A percentile compares a stretch with the other conserved stretches of the same genome.
These are phyloP conservation scores for Umbilicus rupestris DNA, from an alignment of 164 flowering plant genomes.

Conservation along the genomic window DNA sequence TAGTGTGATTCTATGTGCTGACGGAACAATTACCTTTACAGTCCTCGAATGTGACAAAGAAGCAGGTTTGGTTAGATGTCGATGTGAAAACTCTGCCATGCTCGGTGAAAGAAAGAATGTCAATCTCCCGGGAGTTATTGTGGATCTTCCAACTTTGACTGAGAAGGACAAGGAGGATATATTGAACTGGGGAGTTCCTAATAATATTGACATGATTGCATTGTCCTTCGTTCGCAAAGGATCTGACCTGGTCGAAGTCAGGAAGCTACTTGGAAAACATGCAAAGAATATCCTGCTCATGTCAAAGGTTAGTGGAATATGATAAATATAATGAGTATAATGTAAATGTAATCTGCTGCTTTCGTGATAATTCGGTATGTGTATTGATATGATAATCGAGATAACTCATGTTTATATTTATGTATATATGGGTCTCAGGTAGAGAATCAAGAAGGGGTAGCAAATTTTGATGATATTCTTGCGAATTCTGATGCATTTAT, in stretches of 20 bases:
- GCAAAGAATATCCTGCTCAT: constrained; percentile 51
- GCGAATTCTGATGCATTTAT: constrained; percentile 75
- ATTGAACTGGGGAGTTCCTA: constrained; percentile 36
- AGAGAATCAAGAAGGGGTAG: constrained; percentile 91
- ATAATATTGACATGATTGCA: constrained; percentile 43
- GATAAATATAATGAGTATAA: background rate
- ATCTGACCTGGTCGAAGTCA: constrained; percentile 45
- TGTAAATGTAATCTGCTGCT: background rate
- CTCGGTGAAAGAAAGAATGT: constrained; percentile 89
- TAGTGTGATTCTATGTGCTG: constrained; percentile 61
- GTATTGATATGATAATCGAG: background rate
- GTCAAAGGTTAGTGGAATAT: constrained; percentile 40
- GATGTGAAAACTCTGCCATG: constrained; percentile 78
- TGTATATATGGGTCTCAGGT: constrained; percentile 29
- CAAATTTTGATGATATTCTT: constrained; percentile 80
- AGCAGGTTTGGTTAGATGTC: constrained; percentile 55
- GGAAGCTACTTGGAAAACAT: constrained; percentile 51
- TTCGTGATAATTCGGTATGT: background rate
- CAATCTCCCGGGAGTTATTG: constrained; percentile 81
- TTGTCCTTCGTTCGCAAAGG: constrained; percentile 47
- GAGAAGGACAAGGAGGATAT: constrained; percentile 82
- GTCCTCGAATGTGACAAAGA: constrained; percentile 53
- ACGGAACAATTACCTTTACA: constrained; percentile 66
- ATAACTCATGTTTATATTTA: background rate
- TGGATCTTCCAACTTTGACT: constrained; percentile 82